A percentile compares a stretch with the other conserved stretches of the same genome.
These are phyloP conservation scores for Cicer yamashitae DNA, from an alignment of 306 rosid species.

Conservation along the genomic window DNA sequence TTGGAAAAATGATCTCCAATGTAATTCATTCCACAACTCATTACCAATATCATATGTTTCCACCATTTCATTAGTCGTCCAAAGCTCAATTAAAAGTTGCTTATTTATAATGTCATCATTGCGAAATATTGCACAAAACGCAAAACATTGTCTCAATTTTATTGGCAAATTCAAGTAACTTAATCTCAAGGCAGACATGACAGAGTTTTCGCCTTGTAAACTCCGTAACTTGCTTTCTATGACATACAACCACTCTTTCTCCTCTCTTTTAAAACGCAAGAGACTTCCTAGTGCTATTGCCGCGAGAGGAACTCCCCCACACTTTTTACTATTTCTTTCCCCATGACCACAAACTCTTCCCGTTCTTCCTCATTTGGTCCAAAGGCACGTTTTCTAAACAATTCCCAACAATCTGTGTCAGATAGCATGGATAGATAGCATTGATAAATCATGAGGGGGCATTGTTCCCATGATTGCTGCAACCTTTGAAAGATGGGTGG, in stretches of 20 bases:
- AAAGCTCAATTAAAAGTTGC: not conserved
- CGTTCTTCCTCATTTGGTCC: slow-evolving; percentile 17
- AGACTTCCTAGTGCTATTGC: slow-evolving; percentile 22
- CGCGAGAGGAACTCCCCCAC: slow-evolving; percentile 16
- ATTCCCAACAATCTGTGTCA: slow-evolving; percentile 9
- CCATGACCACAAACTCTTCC: not conserved
- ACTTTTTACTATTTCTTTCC: slow-evolving; percentile 29
- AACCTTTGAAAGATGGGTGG: not conserved
- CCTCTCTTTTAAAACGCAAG: not conserved
- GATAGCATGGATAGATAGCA: too few species aligned
- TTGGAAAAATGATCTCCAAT: too few species aligned
- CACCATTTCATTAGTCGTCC: too few species aligned
- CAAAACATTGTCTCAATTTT: slow-evolving; percentile 31
- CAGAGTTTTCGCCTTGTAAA: slow-evolving; percentile 17
- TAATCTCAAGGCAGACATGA: slow-evolving; percentile 23
- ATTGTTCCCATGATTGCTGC: slow-evolving; percentile 9
- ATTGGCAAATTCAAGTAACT: slow-evolving; percentile 12
- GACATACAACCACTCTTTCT: slow-evolving; percentile 12
- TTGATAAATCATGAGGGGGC: slow-evolving; percentile 12
- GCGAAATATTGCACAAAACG: not conserved
- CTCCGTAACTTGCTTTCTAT: slow-evolving; percentile 25
- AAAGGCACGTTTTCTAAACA: slow-evolving; percentile 24
- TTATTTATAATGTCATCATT: not conserved
- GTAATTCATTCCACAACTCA: too few species aligned
- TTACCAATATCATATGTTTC: too few species aligned